phyloP scores from a whole-genome alignment of 2,329 filamentous ascomycete species.

The Coniella lustricola region DNA sequence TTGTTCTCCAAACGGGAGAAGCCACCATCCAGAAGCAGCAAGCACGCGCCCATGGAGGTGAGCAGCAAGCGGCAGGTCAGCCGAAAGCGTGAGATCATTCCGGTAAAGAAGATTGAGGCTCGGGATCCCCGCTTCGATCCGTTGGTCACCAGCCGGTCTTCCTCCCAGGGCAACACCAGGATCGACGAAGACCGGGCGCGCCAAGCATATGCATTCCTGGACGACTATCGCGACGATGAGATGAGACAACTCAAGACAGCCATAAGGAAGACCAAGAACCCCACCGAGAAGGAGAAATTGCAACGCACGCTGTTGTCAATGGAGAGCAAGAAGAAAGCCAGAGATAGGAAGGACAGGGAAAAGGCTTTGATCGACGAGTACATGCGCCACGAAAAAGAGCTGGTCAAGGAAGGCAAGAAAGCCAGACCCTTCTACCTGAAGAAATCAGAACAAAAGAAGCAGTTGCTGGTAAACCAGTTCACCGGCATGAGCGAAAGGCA shows the following conservation, averaged over 20 bases:
- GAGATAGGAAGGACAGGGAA: conserved; percentile 62
- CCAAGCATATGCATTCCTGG: conserved; percentile 79
- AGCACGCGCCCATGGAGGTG: conserved; percentile 82
- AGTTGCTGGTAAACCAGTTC: conserved; percentile 71
- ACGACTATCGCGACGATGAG: conserved; percentile 79
- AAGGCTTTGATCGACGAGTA: conserved; percentile 66
- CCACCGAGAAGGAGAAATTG: conserved; percentile 58
- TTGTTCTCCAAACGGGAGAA: conserved; percentile 30
- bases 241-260: conserved; percentile 65
- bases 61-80: conserved; percentile 79
- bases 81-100: conserved; percentile 68
- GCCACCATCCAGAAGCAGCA: conserved; percentile 42
- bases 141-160: conserved; percentile 29
- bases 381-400: conserved; percentile 73
- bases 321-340: conserved; percentile 68
- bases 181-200: conserved; percentile 53
- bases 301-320: conserved; percentile 70
- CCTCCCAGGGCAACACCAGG: conserved; percentile 21
- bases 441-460: conserved; percentile 84
- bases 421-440: conserved; percentile 91
- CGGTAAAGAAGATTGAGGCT: conserved; percentile 44
- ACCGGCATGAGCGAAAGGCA: conserved; percentile 78
- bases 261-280: conserved; percentile 59
- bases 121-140: conserved; percentile 89
- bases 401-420: conserved; percentile 80